phyloP scores from a whole-genome alignment of 2,329 filamentous ascomycete genomes.

The Akanthomyces uredinophilus region DNA sequence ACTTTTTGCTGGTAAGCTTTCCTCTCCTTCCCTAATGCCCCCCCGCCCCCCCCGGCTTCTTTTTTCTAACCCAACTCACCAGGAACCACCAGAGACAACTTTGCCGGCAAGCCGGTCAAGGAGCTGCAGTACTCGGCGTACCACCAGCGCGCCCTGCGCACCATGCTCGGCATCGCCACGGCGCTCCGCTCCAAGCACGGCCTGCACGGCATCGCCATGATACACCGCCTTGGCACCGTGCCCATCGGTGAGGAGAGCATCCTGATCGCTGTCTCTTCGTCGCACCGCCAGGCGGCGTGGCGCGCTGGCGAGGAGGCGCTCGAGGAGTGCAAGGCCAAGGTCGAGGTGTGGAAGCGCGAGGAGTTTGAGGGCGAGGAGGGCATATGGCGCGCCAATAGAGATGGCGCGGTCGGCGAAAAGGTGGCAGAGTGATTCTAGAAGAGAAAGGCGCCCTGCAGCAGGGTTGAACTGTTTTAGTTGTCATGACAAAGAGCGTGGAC shows the following conservation, averaged over 20 bases:
- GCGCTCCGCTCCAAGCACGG: slow-evolving; percentile 54
- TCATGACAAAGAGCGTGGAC: background rate
- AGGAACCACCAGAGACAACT: slow-evolving; percentile 76
- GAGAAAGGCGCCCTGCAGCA: background rate
- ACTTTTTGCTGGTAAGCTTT: too few species aligned
- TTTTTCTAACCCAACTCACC: background rate
- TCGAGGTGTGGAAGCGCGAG: slow-evolving; percentile 96
- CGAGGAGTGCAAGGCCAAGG: slow-evolving; percentile 76
- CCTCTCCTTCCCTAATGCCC: too few species aligned
- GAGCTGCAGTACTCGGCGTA: slow-evolving; percentile 75
- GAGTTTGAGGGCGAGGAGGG: slow-evolving; percentile 74
- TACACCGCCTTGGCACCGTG: slow-evolving; percentile 79
- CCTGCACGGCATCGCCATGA: slow-evolving; percentile 69
- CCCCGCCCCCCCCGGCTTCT: too few species aligned
- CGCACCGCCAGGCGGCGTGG: slow-evolving; percentile 84
- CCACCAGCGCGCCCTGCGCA: slow-evolving; percentile 61
- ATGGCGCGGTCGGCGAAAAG: slow-evolving; percentile 57
- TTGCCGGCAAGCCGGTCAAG: slow-evolving; percentile 64
- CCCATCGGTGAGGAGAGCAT: slow-evolving; percentile 93
- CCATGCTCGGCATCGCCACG: slow-evolving; percentile 60
- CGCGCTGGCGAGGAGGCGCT: slow-evolving; percentile 81
- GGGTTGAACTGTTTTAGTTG: background rate
- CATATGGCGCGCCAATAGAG: slow-evolving; percentile 83
- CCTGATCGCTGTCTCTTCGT: slow-evolving; percentile 76
- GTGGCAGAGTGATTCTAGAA: slow-evolving; percentile 24